These are phyloP conservation scores for Xylaria palmicola DNA, from an alignment of 495 filamentous ascomycete genomes.

Conservation along the genomic window DNA sequence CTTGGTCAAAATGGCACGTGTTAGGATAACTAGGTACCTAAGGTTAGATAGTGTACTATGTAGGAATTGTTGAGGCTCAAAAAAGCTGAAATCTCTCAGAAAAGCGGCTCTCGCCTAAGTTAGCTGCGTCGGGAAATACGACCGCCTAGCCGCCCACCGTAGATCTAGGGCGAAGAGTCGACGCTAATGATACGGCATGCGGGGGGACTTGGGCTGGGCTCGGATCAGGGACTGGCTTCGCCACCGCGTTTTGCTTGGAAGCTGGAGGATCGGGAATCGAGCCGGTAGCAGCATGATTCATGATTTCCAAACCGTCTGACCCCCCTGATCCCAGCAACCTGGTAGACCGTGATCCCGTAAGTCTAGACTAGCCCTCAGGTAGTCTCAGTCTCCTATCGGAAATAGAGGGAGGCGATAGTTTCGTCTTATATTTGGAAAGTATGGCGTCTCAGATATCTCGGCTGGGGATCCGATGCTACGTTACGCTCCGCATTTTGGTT, in stretches of 20 bases:
- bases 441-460: background rate
- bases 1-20: too few species aligned
- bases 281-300: conserved; percentile 3
- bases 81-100: background rate
- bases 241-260: too few species aligned
- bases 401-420: too few species aligned
- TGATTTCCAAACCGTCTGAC: too few species aligned
- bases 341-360: background rate
- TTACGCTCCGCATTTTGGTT: background rate
- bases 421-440: background rate
- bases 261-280: conserved; percentile 11
- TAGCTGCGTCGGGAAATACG: conserved; percentile 1
- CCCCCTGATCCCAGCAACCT: background rate
- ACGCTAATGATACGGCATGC: too few species aligned
- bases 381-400: background rate
- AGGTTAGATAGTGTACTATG: too few species aligned
- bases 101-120: background rate
- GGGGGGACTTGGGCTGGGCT: too few species aligned
- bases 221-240: too few species aligned
- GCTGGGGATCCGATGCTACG: background rate
- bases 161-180: background rate
- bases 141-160: conserved; percentile 9
- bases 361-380: background rate
- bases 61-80: too few species aligned
- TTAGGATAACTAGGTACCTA: too few species aligned